Conservation (phyloP, 129 eudicot genomes). For the Dittrichia graveolens region DNA sequence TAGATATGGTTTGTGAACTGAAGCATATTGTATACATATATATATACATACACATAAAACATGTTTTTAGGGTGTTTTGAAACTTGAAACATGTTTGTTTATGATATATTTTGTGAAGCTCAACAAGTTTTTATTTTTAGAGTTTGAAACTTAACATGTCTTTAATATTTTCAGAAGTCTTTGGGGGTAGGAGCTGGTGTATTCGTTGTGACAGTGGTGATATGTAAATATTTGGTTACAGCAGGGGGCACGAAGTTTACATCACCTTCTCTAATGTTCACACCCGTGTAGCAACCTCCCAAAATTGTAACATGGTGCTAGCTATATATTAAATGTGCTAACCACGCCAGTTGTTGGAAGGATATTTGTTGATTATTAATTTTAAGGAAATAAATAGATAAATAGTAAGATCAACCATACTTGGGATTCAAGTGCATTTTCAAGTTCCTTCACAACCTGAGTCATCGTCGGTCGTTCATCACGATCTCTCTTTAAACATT, state of each 20-base stretch:
- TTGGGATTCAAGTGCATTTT: slow-evolving; percentile 9
- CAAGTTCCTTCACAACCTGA: slow-evolving; percentile 8
- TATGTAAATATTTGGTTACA: slow-evolving; percentile 63
- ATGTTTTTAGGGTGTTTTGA: too few species aligned
- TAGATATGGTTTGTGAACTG: too few species aligned
- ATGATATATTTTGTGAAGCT: too few species aligned
- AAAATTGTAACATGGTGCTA: background rate
- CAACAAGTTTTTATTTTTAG: too few species aligned
- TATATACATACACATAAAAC: too few species aligned
- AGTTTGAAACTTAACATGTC: too few species aligned
- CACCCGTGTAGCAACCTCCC: slow-evolving; percentile 40
- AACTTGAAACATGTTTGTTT: too few species aligned
- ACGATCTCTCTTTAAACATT: background rate
- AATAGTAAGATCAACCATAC: slow-evolving; percentile 3
- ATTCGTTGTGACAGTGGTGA: slow-evolving; percentile 78
- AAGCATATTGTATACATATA: too few species aligned
- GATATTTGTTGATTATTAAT: background rate
- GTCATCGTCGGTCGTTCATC: slow-evolving; percentile 16
- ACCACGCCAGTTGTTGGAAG: background rate
- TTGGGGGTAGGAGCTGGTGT: slow-evolving; percentile 44
- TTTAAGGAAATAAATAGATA: background rate
- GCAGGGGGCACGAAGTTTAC: slow-evolving; percentile 73
- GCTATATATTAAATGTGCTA: background rate
- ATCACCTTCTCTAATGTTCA: slow-evolving; percentile 72
- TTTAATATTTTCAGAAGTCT: too few species aligned